A percentile compares a stretch with the other conserved stretches of the same genome.
phyloP scores from a whole-genome alignment of 2,329 filamentous ascomycete species.

The Aaosphaeria pasadenensis region DNA sequence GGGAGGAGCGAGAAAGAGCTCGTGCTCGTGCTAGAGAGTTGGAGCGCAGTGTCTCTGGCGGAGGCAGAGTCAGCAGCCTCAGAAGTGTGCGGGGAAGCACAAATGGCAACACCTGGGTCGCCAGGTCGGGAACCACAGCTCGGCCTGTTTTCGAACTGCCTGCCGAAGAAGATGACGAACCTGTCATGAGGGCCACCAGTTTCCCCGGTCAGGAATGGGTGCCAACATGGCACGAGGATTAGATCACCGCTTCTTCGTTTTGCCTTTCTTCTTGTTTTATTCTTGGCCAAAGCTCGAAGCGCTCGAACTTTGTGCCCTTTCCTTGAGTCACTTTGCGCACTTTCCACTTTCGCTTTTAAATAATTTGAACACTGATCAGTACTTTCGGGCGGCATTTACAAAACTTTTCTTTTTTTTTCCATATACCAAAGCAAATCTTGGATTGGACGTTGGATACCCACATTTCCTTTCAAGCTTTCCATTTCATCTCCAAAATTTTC shows the following conservation, averaged over 20 bases:
- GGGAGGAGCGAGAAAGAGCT: slow-evolving; percentile 24
- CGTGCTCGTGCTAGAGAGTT: slow-evolving; percentile 31
- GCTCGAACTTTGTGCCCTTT: slow-evolving; percentile 4
- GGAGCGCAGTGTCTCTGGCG: slow-evolving; percentile 32
- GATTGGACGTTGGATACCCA: background rate
- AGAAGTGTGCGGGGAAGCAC: slow-evolving; percentile 26
- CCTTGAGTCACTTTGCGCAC: background rate
- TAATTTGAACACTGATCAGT: background rate
- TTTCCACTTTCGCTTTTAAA: background rate
- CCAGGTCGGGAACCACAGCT: slow-evolving; percentile 18
- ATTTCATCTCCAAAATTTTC: too few species aligned
- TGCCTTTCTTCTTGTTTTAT: background rate
- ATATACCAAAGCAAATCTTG: background rate
- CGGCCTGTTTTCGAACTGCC: slow-evolving; percentile 31
- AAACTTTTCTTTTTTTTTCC: background rate
- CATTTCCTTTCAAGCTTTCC: background rate
- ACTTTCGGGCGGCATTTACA: background rate
- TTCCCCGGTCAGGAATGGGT: slow-evolving; percentile 72
- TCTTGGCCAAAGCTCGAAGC: background rate
- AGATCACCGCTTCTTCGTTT: background rate
- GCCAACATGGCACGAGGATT: slow-evolving; percentile 44
- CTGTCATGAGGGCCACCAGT: slow-evolving; percentile 63
- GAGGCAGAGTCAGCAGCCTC: slow-evolving; percentile 28
- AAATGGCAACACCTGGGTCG: slow-evolving; percentile 25
- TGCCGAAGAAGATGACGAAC: slow-evolving; percentile 45